A percentile compares a stretch with the other conserved stretches of the same genome.
These are phyloP conservation scores for Rosa multiflora DNA, from an alignment of 306 rosid genomes.

Conservation along the genomic window DNA sequence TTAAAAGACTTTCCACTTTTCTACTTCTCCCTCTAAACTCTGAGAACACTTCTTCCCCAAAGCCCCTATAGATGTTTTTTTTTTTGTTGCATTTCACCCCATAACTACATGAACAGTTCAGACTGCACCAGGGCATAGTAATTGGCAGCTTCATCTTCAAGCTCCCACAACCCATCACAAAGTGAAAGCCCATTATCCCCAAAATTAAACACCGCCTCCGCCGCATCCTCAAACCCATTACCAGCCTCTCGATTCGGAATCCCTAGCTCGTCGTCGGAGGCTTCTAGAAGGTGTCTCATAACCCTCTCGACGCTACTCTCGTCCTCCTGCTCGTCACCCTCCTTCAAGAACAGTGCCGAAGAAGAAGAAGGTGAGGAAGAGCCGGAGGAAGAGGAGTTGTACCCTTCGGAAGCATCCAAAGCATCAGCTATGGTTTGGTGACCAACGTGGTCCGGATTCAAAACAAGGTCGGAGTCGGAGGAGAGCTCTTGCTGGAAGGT, in stretches of 20 bases:
- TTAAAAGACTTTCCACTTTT: slow-evolving; percentile 16
- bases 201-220: slow-evolving; percentile 20
- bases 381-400: slow-evolving; percentile 13
- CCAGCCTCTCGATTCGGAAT: slow-evolving; percentile 44
- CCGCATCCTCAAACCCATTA: slow-evolving; percentile 18
- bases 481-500: slow-evolving; percentile 71
- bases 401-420: slow-evolving; percentile 5
- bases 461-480: not conserved
- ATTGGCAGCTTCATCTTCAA: slow-evolving; percentile 83
- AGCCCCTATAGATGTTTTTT: not conserved
- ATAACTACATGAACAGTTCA: slow-evolving; percentile 51
- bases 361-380: slow-evolving; percentile 21
- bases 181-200: slow-evolving; percentile 36
- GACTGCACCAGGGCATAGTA: slow-evolving; percentile 69
- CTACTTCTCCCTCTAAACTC: not conserved
- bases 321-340: slow-evolving; percentile 39
- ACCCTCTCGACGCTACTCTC: slow-evolving; percentile 51
- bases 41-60: not conserved
- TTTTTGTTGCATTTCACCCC: not conserved
- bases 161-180: slow-evolving; percentile 67
- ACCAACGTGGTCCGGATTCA: slow-evolving; percentile 22
- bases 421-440: not conserved
- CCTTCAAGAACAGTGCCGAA: slow-evolving; percentile 14
- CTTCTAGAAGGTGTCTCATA: slow-evolving; percentile 76
- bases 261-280: slow-evolving; percentile 93